phyloP scores from a whole-genome alignment of 2,329 filamentous ascomycete species.

The Aspergillus costaricaensis region DNA sequence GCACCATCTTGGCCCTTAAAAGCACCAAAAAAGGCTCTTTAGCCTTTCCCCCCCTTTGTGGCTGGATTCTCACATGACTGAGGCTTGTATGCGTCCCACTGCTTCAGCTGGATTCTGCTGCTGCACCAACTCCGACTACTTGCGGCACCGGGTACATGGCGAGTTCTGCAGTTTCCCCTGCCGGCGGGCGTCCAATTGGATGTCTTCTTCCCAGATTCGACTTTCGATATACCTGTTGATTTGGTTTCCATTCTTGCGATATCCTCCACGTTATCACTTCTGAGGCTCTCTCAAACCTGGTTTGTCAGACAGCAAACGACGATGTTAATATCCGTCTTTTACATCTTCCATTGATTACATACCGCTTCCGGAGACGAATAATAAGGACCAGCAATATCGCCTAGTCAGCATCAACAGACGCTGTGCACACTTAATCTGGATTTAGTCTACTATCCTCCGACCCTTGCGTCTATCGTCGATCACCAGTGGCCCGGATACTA shows the following conservation, averaged over 20 bases:
- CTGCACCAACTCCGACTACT: constrained; percentile 8
- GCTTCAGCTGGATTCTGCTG: constrained; percentile 8
- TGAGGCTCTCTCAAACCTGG: neutral
- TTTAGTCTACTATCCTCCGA: neutral
- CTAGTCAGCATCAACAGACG: neutral
- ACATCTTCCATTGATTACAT: neutral
- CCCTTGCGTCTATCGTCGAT: constrained; percentile 1
- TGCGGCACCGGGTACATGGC: constrained; percentile 3
- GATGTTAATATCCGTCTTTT: neutral
- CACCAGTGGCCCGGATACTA: constrained; percentile 1
- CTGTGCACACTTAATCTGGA: neutral
- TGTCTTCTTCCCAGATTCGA: constrained; percentile 3
- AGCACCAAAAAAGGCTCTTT: neutral
- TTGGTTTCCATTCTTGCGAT: neutral
- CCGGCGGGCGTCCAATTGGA: constrained; percentile 13
- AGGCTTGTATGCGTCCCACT: constrained; percentile 15
- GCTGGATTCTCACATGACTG: constrained; percentile 14
- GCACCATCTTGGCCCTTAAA: neutral
- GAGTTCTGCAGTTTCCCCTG: constrained; percentile 8
- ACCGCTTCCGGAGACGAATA: neutral
- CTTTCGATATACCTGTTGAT: neutral
- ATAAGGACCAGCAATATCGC: neutral
- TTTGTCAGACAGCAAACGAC: neutral
- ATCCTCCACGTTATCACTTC: neutral
- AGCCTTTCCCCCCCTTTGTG: constrained; percentile 2